A percentile compares a stretch with the other conserved stretches of the same genome.
Conservation (phyloP, 1,139 yeast genomes). For the Spathaspora sp. region DNA sequence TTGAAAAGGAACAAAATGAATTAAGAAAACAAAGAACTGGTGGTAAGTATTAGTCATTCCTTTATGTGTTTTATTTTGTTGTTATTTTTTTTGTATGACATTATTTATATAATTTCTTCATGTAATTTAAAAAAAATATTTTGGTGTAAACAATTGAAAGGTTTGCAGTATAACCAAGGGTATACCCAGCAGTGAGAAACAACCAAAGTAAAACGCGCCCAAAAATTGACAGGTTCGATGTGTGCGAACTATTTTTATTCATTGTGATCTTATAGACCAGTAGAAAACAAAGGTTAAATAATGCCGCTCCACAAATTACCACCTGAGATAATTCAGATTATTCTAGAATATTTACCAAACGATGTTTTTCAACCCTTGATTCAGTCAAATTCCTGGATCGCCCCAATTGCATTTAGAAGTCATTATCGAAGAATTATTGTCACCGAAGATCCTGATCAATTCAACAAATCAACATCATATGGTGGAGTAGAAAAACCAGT, state of each 20-base stretch:
- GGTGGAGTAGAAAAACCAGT: background rate
- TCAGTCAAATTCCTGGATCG: slow-evolving; percentile 2
- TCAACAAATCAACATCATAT: slow-evolving; percentile 2
- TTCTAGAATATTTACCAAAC: slow-evolving; percentile 1
- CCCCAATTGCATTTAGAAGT: slow-evolving; percentile 1
- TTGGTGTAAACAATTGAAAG: too few relatives aligned
- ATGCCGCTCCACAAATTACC: slow-evolving; percentile 2
- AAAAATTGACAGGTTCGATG: too few relatives aligned
- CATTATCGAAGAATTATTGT: background rate
- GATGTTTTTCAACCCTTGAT: slow-evolving; percentile 1
- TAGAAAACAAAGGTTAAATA: background rate
- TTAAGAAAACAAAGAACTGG: slow-evolving; percentile 61
- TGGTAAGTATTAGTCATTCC: slow-evolving; percentile 41
- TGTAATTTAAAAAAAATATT: background rate
- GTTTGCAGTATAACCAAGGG: too few relatives aligned
- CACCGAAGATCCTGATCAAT: slow-evolving; percentile 1
- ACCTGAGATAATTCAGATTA: background rate
- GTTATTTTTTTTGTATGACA: background rate
- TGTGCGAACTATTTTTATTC: too few relatives aligned
- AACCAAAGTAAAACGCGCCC: too few relatives aligned
- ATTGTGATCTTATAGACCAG: too few relatives aligned
- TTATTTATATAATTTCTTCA: background rate
- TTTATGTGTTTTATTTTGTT: background rate
- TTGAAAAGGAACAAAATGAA: slow-evolving; percentile 70
- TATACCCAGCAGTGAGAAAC: too few relatives aligned